Conservation (phyloP, 139 green algal species). For the Tetradesmus lagerheimii region DNA sequence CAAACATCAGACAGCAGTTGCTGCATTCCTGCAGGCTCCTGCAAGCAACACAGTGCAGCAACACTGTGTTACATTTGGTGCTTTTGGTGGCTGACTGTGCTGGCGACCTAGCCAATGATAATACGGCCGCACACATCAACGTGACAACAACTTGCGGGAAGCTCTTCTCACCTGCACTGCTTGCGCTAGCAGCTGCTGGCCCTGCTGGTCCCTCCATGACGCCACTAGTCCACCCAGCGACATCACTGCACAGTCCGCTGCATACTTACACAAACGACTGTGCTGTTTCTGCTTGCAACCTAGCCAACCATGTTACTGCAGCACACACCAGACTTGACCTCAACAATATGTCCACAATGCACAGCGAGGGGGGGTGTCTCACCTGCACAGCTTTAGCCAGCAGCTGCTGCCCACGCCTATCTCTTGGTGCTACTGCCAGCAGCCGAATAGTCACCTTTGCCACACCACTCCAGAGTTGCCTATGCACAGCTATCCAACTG, state of each 20-base stretch:
- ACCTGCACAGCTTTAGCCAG: conserved; percentile 62
- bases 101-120: no score
- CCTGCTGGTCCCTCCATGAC: conserved; percentile 47
- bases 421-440: conserved; percentile 55
- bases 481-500: no score
- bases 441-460: conserved; percentile 59
- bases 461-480: no score
- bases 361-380: no score
- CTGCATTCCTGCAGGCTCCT: neutral
- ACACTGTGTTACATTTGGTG: neutral
- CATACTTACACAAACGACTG: no score
- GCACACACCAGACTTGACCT: no score
- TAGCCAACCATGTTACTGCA: neutral
- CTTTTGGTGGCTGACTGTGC: no score
- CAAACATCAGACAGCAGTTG: neutral
- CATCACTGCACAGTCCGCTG: no score
- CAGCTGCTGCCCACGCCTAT: conserved; percentile 53
- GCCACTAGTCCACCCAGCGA: conserved; percentile 53
- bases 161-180: conserved; percentile 53
- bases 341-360: no score
- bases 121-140: no score
- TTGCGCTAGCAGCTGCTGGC: conserved; percentile 56
- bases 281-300: no score
- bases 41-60: neutral
- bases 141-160: neutral